phyloP scores from a whole-genome alignment of 2,329 filamentous ascomycete species.

The Phialophora chinensis region DNA sequence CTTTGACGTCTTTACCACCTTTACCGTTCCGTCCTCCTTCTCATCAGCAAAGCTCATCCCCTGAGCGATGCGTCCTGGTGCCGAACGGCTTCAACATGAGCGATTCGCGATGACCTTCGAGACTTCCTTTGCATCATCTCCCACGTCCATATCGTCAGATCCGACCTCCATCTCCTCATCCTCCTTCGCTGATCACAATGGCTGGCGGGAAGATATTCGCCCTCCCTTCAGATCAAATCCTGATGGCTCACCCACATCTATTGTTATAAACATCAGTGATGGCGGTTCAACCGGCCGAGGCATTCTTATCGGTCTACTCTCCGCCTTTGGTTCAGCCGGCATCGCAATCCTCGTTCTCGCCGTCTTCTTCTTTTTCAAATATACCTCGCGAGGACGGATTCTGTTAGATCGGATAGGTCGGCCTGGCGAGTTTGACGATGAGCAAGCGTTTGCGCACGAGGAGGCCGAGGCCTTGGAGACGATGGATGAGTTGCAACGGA shows the following conservation, averaged over 20 bases:
- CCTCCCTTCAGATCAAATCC: slow-evolving; percentile 23
- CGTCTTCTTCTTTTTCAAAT: slow-evolving; percentile 91
- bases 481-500: slow-evolving; percentile 91
- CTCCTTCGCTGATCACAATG: slow-evolving; percentile 22
- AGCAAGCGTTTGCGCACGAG: slow-evolving; percentile 90
- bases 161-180: slow-evolving; percentile 27
- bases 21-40: slow-evolving; percentile 7
- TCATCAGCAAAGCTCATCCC: slow-evolving; percentile 16
- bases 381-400: slow-evolving; percentile 85
- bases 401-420: slow-evolving; percentile 90
- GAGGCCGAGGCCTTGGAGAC: slow-evolving; percentile 92
- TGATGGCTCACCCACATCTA: slow-evolving; percentile 36
- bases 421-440: slow-evolving; percentile 96
- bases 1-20: slow-evolving; percentile 14
- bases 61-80: slow-evolving; percentile 36
- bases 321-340: slow-evolving; percentile 88
- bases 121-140: slow-evolving; percentile 29
- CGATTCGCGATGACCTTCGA: slow-evolving; percentile 35
- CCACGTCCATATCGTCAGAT: slow-evolving; percentile 26
- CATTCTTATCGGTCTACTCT: slow-evolving; percentile 92
- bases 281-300: slow-evolving; percentile 69
- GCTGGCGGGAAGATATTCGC: slow-evolving; percentile 23
- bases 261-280: slow-evolving; percentile 47
- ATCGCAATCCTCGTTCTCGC: slow-evolving; percentile 80
- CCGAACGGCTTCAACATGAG: slow-evolving; percentile 35